phyloP scores from a whole-genome alignment of 2,329 filamentous ascomycete genomes.

The Diaporthe citriasiana region DNA sequence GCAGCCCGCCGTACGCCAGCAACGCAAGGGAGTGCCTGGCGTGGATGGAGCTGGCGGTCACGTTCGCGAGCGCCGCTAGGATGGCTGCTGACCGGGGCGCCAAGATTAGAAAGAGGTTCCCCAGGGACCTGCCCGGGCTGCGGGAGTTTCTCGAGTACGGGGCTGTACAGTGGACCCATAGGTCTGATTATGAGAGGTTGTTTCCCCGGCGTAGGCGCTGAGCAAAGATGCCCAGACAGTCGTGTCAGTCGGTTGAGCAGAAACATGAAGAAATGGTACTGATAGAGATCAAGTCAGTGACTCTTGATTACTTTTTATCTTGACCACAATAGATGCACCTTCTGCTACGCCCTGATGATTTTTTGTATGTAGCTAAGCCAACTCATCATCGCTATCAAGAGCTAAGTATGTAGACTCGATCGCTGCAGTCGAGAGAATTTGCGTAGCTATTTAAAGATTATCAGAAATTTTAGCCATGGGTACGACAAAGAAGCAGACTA shows the following conservation, averaged over 20 bases:
- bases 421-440: too few relatives aligned
- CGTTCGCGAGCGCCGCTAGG: neutral
- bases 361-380: too few relatives aligned
- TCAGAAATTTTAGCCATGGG: too few relatives aligned
- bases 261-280: too few relatives aligned
- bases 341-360: too few relatives aligned
- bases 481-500: too few relatives aligned
- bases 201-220: neutral
- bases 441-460: too few relatives aligned
- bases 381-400: too few relatives aligned
- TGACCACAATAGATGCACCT: too few relatives aligned
- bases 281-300: too few relatives aligned
- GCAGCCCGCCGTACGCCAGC: neutral
- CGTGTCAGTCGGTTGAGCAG: neutral
- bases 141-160: neutral
- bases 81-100: neutral
- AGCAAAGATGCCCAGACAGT: neutral
- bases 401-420: too few relatives aligned
- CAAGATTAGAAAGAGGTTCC: neutral
- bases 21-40: neutral
- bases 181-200: neutral
- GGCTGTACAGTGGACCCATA: slow-evolving; percentile 1
- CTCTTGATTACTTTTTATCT: too few relatives aligned
- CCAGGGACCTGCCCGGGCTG: neutral
- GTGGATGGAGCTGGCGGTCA: neutral